These are phyloP conservation scores for Epichloe gansuensis DNA, from an alignment of 2,329 filamentous ascomycete genomes.

Conservation along the genomic window DNA sequence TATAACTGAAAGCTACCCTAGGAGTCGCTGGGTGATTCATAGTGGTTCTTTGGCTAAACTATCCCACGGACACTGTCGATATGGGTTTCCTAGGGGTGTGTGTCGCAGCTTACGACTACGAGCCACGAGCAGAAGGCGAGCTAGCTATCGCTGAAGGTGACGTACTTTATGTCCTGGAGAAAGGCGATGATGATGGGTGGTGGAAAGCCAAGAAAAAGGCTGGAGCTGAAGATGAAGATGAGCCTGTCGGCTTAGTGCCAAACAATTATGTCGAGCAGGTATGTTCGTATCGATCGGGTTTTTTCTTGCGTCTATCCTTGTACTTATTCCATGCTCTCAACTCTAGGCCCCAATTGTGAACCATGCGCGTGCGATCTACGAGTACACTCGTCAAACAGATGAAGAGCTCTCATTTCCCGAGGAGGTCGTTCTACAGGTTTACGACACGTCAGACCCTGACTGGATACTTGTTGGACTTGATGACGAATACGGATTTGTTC, in stretches of 20 bases:
- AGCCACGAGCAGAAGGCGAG: conserved; percentile 75
- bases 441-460: conserved; percentile 82
- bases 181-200: conserved; percentile 68
- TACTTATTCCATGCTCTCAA: not conserved
- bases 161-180: conserved; percentile 77
- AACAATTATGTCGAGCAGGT: conserved; percentile 95
- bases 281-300: conserved; percentile 13
- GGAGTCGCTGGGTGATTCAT: not conserved
- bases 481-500: conserved; percentile 84
- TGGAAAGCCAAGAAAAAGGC: conserved; percentile 95
- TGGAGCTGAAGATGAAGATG: conserved; percentile 70
- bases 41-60: not conserved
- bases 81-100: conserved; percentile 94
- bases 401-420: conserved; percentile 95
- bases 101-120: conserved; percentile 85
- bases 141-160: conserved; percentile 76
- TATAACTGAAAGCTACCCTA: not conserved
- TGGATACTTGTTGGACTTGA: conserved; percentile 87
- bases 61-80: conserved; percentile 8
- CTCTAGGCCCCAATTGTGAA: conserved; percentile 49
- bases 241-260: conserved; percentile 79
- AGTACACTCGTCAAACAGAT: conserved; percentile 93
- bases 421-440: conserved; percentile 70
- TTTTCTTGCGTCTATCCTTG: not conserved
- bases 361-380: conserved; percentile 85